Evolutionary conservation across 73 alveolate species (phyloP), one percentile per base, ranked within the genome.

Genomic region (Paramecium pentaurelia): DNA sequence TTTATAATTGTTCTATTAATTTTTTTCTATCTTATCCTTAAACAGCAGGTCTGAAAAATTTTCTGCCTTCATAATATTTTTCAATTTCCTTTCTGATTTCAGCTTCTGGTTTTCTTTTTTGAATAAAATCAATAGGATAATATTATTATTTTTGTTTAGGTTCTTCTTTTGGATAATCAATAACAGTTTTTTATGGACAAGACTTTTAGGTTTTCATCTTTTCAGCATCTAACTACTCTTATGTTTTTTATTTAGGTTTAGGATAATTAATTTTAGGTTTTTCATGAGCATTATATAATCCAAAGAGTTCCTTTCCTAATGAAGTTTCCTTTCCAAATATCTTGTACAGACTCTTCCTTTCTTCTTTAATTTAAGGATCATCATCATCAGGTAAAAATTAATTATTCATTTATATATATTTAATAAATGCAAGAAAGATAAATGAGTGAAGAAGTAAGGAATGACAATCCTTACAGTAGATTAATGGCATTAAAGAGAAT

Each of bases 401-500:
- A 64, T 64, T 64, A 32, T 64, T 64, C 84, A 64, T 64, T 54
- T n/a, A 18, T 54, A 54, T 22, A 49, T 49, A 20, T n/a, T 64
- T 6, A 28, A 32, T 28, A 22, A 64, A 64, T 64, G 84, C 16
- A 28, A 64, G 25, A 25, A 27, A 64, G 84, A 64, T 28, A 64
- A 64, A 89, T 89, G 94, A 89, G 94, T 60, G 94, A 89, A 71
- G 90, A 89, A 51, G 94, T 89, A 20, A 70, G 75, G 58, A 64
- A 68, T 71, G 91, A 89, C 22, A 89, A 89, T 47, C 94, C 94
- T 18, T 89, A 89, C 34, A 89, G 99, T 75, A 93, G 99, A 59
- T 96, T 98, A 32, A 98, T 98, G 99, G 99, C 99, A 20, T 93
- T 98, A 45, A 98, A 98, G 93, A 95, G 98, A 64, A 98, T 98